Evolutionary conservation across 805 yeast species (phyloP).

Genomic region (Metschnikowia vanudenii): DNA sequence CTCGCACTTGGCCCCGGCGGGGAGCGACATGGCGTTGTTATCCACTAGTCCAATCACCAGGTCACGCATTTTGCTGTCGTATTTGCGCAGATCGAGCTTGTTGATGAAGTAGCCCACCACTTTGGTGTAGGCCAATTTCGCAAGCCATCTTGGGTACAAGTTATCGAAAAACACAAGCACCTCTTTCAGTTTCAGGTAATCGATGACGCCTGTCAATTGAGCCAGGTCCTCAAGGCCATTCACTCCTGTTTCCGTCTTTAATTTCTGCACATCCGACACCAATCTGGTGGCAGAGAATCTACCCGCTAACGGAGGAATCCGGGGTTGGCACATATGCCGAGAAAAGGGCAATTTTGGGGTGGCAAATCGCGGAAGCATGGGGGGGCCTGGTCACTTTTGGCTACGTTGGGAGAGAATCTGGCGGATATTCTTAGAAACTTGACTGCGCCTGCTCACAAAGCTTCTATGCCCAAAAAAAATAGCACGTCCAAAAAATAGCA

Average conservation of each 20-base stretch:
- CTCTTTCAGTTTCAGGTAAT: constrained; percentile 29
- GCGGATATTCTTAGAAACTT: too few relatives aligned
- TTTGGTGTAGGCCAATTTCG: constrained; percentile 25
- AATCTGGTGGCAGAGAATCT: neutral
- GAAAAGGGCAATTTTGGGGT: neutral
- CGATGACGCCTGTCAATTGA: constrained; percentile 41
- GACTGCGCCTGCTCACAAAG: too few relatives aligned
- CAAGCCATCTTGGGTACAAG: constrained; percentile 31
- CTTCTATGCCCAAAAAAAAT: too few relatives aligned
- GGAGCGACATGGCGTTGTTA: constrained; percentile 27
- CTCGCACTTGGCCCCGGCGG: constrained; percentile 41
- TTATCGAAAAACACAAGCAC: constrained; percentile 39
- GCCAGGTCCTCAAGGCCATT: constrained; percentile 34
- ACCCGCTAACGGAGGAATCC: neutral
- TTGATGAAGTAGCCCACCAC: constrained; percentile 21
- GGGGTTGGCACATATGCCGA: neutral
- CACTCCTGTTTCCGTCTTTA: constrained; percentile 37
- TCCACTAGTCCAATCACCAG: constrained; percentile 19
- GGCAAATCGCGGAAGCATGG: neutral
- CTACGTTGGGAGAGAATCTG: neutral
- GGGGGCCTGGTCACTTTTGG: too few relatives aligned
- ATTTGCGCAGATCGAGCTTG: constrained; percentile 14
- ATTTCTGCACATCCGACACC: constrained; percentile 27
- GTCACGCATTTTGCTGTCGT: constrained; percentile 20
- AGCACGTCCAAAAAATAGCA: too few relatives aligned